These are phyloP conservation scores for Rubus parviflorus DNA, from an alignment of 306 rosid species.

Conservation along the genomic window DNA sequence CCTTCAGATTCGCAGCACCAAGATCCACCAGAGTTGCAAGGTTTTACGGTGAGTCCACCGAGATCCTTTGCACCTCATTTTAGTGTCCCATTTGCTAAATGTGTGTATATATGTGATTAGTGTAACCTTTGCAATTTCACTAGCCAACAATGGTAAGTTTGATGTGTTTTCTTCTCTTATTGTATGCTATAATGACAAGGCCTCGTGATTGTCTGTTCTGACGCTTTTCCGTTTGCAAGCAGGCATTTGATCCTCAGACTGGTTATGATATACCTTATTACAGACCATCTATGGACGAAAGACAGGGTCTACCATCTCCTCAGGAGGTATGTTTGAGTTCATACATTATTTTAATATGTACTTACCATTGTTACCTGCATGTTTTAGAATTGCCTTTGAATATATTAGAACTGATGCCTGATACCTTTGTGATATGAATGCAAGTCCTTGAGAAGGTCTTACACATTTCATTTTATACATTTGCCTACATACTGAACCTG, in stretches of 20 bases:
- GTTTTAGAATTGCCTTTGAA: not conserved
- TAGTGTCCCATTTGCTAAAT: not conserved
- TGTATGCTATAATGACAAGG: not conserved
- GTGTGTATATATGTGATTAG: not conserved
- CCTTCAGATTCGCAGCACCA: slow-evolving; percentile 69
- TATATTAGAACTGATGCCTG: not conserved
- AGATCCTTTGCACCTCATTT: not conserved
- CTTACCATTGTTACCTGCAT: not conserved
- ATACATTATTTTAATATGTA: not conserved
- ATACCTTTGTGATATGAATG: not conserved
- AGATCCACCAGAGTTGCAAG: slow-evolving; percentile 75
- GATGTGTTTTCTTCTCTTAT: not conserved
- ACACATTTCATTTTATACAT: not conserved
- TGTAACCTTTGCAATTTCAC: not conserved
- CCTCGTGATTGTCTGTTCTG: slow-evolving; percentile 22
- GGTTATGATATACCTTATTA: slow-evolving; percentile 84
- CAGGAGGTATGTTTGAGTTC: slow-evolving; percentile 65
- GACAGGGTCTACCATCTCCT: slow-evolving; percentile 62
- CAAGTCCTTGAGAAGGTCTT: not conserved
- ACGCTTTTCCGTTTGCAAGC: slow-evolving; percentile 34
- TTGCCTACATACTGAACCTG: not conserved
- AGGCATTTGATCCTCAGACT: slow-evolving; percentile 89
- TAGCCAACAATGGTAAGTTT: not conserved
- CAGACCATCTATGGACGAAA: slow-evolving; percentile 77
- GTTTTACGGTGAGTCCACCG: slow-evolving; percentile 70